Conservation (phyloP, 768 basidiomycete genomes). For the Hygrophoropsis aurantiaca region DNA sequence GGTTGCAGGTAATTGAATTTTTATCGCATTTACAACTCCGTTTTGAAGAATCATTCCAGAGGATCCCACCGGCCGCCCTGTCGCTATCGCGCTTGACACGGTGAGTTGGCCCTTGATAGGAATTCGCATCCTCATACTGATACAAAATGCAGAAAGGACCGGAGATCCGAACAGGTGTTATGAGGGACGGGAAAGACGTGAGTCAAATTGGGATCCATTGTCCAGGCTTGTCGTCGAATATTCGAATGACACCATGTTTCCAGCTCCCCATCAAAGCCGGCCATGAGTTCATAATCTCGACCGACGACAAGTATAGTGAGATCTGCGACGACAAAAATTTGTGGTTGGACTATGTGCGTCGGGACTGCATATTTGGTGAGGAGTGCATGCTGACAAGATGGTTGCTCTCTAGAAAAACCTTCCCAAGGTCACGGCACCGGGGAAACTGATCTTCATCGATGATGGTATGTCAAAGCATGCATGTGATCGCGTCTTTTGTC, state of each 20-base stretch:
- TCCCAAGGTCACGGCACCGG: conserved; percentile 93
- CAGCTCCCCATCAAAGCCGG: conserved; percentile 85
- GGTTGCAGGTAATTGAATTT: conserved; percentile 58
- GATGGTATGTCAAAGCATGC: conserved; percentile 58
- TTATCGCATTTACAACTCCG: conserved; percentile 3
- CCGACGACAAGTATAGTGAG: conserved; percentile 79
- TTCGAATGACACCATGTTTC: conserved; percentile 5
- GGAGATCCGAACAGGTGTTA: conserved; percentile 96
- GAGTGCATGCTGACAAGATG: conserved; percentile 4
- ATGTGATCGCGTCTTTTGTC: conserved; percentile 1
- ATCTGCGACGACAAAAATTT: conserved; percentile 80
- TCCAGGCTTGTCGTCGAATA: not conserved
- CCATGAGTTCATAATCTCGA: conserved; percentile 90
- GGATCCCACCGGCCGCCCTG: conserved; percentile 78
- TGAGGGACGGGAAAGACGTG: conserved; percentile 84
- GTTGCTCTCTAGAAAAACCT: conserved; percentile 75
- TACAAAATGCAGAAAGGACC: conserved; percentile 81
- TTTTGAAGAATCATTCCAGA: conserved; percentile 35
- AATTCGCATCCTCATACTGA: conserved; percentile 1
- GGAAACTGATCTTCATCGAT: conserved; percentile 96
- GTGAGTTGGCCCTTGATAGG: conserved; percentile 43
- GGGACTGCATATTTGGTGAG: not conserved
- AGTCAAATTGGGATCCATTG: conserved; percentile 29
- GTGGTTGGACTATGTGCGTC: conserved; percentile 90
- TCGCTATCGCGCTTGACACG: conserved; percentile 97